A percentile compares a stretch with the other conserved stretches of the same genome.
These are phyloP conservation scores for Paraphaeosphaeria sporulosa DNA, from an alignment of 2,329 filamentous ascomycete genomes.

Conservation along the genomic window DNA sequence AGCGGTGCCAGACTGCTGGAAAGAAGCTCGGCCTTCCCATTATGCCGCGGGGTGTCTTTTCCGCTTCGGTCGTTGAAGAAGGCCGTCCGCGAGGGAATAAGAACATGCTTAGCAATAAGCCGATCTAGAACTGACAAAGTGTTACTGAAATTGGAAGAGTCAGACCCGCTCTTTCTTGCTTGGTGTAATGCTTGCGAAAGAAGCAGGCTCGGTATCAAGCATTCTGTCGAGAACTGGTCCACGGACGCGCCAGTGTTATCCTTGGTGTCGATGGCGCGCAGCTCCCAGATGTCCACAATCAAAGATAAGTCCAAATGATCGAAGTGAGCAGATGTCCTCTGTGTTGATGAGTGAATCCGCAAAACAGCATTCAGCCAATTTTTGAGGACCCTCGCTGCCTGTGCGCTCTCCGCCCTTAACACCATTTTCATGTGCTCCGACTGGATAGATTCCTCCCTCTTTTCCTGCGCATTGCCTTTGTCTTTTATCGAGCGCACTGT, in stretches of 20 bases:
- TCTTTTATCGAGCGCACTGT: conserved; percentile 30
- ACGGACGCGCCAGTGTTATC: conserved; percentile 40
- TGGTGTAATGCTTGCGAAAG: conserved; percentile 32
- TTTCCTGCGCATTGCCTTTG: conserved; percentile 22
- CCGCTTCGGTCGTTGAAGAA: conserved; percentile 41
- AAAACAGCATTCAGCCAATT: conserved; percentile 43
- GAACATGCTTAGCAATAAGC: conserved; percentile 52
- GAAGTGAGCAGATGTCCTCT: neutral
- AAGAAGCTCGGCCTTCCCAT: conserved; percentile 24
- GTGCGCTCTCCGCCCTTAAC: conserved; percentile 41
- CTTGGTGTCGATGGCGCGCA: conserved; percentile 35
- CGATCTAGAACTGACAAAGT: conserved; percentile 39
- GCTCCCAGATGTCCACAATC: conserved; percentile 44
- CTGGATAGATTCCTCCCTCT: conserved; percentile 30
- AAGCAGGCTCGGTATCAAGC: conserved; percentile 41
- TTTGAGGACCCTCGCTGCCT: conserved; percentile 46
- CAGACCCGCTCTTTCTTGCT: conserved; percentile 4
- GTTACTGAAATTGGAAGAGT: conserved; percentile 13
- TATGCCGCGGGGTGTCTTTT: conserved; percentile 5
- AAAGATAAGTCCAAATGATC: conserved; percentile 32
- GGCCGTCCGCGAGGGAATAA: conserved; percentile 49
- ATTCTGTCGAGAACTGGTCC: conserved; percentile 49
- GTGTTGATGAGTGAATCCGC: conserved; percentile 16
- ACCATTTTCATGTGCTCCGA: conserved; percentile 48
- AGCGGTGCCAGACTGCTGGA: conserved; percentile 34